Evolutionary conservation across 768 basidiomycete species (phyloP), one percentile per base, ranked within the genome.

Genomic region (Tephrocybe sp.): DNA sequence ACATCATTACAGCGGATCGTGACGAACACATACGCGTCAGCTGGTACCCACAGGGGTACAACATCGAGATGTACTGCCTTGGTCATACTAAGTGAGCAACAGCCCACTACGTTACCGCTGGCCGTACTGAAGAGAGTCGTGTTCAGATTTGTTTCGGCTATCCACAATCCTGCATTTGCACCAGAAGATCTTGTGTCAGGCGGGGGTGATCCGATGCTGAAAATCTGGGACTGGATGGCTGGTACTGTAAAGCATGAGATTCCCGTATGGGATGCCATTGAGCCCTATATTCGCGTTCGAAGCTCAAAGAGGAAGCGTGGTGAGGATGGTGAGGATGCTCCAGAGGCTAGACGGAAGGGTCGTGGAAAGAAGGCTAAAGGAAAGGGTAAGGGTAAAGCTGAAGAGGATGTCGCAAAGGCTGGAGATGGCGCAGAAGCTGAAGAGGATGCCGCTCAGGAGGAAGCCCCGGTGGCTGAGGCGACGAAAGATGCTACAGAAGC

Each of bases 21-120:
- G 97, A 99, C 61, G 97, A 98, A 63, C 97, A 98, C 62, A 87
- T 99, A 43, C 77, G 97, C 46, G 79, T 95, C 13, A 94, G 90
- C 60, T 82, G 89, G 80, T 98, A 79, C 61, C 97, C 97, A 0
- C 74, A 87, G 46, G 90, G 93, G 15, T 88, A 86, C 57, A 79
- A 79, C 37, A 88, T 97, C 53, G 92, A 97, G 64, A 82, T 77
- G 54, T 97, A 83, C 64, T 88, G 94, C 54, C 76, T 94, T 22
- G 92, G 94, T 15, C 89, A 94, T 61, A 74, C 74, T 57, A 88
- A 83, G 92, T 94, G 54, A 57, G 82, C 64, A 2, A 22, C 40
- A 24, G 10, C 31, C 39, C 47, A 34, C 2, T 1, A n/a, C 39
- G 6, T 22, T 7, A 45, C 8, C 11, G 13, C 7, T 24, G 27